Base-by-base conservation (phyloP, 2,329 filamentous ascomycete species). In the Aspergillus candidus region DNA sequence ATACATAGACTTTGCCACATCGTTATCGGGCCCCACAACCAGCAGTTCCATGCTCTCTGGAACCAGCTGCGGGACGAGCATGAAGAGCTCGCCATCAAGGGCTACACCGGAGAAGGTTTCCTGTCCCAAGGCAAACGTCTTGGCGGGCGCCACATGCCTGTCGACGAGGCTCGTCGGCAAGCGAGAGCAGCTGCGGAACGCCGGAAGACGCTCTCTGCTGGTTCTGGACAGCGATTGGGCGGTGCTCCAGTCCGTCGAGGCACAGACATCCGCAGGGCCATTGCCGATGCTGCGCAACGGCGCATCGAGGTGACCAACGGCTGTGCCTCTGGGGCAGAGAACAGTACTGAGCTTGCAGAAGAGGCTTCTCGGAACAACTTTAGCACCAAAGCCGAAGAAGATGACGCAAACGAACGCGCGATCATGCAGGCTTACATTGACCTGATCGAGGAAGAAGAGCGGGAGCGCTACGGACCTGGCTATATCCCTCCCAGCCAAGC, bases 31-130 rank as follows among this genome's bases (percentile, higher is more conserved):
- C 86, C 87, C 2, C 91, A 97, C 63, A 82, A 96, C 60, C 76
- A 74, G 37, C 78, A 84, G 31, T 97, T 97, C 60, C 82, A 95
- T 54, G 82, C 82, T 0, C 72, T 96, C 4, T 95, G 90, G 88
- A 84, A 95, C 55, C 84, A 94, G 60, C 78, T 96, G 4, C 82
- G 91, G 14, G 86, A 91, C 46, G 90, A 96, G 67, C 83, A 91
- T 56, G 80, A 89, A 56, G 79, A 81, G 2, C 75, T 96, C 6
- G 60, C 82, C 10, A 71, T 80, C 46, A 93, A 91, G 61, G 91
- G 91, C 13, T 96, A 91, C 60, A 94, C 87, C 0, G 91, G 91
- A 11, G 89, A 95, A 65, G 86, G 86, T 0, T 96, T 96, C 67
- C 70, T 95, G 27, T 83, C 83, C 0, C 71, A 83, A 29, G 91